Evolutionary conservation across 2,329 filamentous ascomycete species (phyloP).

Genomic region (Pleoardoris graminearum): DNA sequence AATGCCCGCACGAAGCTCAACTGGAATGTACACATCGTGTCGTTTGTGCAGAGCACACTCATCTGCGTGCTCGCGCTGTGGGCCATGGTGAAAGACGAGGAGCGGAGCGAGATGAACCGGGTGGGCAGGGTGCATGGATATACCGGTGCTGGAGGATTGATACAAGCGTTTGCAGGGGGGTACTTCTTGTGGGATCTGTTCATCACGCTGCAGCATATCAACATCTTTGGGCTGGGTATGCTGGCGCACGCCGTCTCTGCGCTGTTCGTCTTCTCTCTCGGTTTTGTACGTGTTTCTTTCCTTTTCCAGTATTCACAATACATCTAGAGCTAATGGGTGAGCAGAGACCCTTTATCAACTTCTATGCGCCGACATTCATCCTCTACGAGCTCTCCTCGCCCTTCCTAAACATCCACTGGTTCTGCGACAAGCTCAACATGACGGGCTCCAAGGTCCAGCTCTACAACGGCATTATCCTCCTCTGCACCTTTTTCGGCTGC

Average conservation of each 20-base stretch:
- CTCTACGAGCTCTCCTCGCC: slow-evolving; percentile 85
- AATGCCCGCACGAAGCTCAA: slow-evolving; percentile 69
- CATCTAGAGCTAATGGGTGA: slow-evolving; percentile 13
- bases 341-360: slow-evolving; percentile 82
- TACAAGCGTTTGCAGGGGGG: slow-evolving; percentile 75
- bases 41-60: slow-evolving; percentile 73
- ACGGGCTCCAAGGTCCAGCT: slow-evolving; percentile 75
- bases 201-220: slow-evolving; percentile 68
- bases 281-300: slow-evolving; percentile 65
- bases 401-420: slow-evolving; percentile 89
- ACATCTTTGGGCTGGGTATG: slow-evolving; percentile 75
- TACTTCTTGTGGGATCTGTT: slow-evolving; percentile 85
- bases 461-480: slow-evolving; percentile 74
- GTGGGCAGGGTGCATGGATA: slow-evolving; percentile 77
- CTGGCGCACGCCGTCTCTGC: slow-evolving; percentile 77
- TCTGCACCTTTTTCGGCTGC: slow-evolving; percentile 74
- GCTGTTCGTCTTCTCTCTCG: slow-evolving; percentile 72
- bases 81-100: slow-evolving; percentile 68
- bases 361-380: slow-evolving; percentile 78
- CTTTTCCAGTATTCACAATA: background rate
- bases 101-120: slow-evolving; percentile 67
- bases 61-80: slow-evolving; percentile 76
- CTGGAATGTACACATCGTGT: slow-evolving; percentile 86
- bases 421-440: slow-evolving; percentile 82
- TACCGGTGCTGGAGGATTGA: slow-evolving; percentile 69